Evolutionary conservation across 768 basidiomycete genomes (phyloP), one percentile per base, ranked within the genome.

Genomic region (Hygrocybe coccinea): DNA sequence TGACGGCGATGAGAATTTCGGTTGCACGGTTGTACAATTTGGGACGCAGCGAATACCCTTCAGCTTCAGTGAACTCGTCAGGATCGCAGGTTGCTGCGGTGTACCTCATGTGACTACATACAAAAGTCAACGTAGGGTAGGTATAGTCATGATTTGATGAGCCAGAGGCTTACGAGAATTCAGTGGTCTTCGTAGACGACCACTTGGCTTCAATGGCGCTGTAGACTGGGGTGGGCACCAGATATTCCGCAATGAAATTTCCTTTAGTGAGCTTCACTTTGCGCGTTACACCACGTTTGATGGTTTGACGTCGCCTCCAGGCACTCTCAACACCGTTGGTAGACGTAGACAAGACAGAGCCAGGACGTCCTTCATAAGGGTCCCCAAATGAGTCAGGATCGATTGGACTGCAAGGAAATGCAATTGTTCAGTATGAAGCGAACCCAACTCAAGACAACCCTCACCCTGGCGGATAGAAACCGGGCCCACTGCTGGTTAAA

Each of bases 241-340:
- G 76, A 67, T 95, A 93, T 63, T 97, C 94, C 33, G 85, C 80
- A 70, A 95, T 89, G 73, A 93, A 95, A 65, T 95, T 89, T 56
- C 95, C 95, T 48, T 92, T 80, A 8, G 92, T 95, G 60, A 97
- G 85, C 69, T 91, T 89, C 75, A 98, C 89, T 67, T 88, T 91
- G 64, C 91, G 87, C n/a, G 92, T 95, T 21, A 93, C 91, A 56
- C 91, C 77, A 52, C 93, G 89, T 67, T 91, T 91, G 72, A 94
- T 89, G 33, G 89, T 92, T 71, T 95, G 92, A 54, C 92, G 86
- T 56, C 89, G 84, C 59, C 80, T 73, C 81, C 81, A 82, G 2
- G 82, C 84, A 49, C 74, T 81, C 56, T 86, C 84, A 49, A 74
- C 74, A 33, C 82, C 83, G 58, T 74, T 80, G 17, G 78, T 80